Evolutionary conservation across 2,329 filamentous ascomycete genomes (phyloP).

Genomic region (Ophiostoma tasmaniense): DNA sequence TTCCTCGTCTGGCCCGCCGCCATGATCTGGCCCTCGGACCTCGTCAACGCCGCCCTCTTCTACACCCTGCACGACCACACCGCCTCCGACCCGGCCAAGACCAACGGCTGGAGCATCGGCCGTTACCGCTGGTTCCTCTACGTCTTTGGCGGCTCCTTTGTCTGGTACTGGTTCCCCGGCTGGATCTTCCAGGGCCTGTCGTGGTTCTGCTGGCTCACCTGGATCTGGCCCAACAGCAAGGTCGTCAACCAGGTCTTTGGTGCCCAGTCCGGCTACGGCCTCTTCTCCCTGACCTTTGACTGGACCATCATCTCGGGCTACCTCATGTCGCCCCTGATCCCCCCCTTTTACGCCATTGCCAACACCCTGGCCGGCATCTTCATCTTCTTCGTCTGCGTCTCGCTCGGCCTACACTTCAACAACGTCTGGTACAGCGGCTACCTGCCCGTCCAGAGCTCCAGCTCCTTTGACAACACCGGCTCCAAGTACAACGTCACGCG

Average conservation of each 20-base stretch:
- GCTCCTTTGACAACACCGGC: constrained; percentile 58
- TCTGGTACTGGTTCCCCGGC: constrained; percentile 49
- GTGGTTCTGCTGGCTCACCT: constrained; percentile 38
- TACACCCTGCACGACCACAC: constrained; percentile 56
- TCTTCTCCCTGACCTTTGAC: constrained; percentile 33
- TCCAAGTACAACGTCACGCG: constrained; percentile 48
- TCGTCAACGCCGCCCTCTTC: constrained; percentile 55
- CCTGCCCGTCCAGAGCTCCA: constrained; percentile 52
- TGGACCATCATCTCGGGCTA: constrained; percentile 40
- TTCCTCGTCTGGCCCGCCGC: constrained; percentile 54
- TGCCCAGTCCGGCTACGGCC: constrained; percentile 31
- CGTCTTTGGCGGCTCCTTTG: constrained; percentile 43
- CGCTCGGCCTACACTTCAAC: constrained; percentile 51
- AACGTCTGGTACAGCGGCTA: constrained; percentile 51
- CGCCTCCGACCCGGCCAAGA: constrained; percentile 40
- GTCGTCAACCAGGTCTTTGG: constrained; percentile 42
- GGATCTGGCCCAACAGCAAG: constrained; percentile 39
- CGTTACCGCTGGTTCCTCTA: constrained; percentile 56
- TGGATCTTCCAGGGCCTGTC: constrained; percentile 44
- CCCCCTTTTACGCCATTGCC: constrained; percentile 47
- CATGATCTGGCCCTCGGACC: constrained; percentile 56
- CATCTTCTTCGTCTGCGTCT: constrained; percentile 48
- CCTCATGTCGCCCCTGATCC: constrained; percentile 40
- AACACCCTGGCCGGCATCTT: constrained; percentile 47
- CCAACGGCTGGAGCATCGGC: constrained; percentile 55